Evolutionary conservation across 2,329 filamentous ascomycete genomes (phyloP).

Genomic region (Colletotrichum shisoi): DNA sequence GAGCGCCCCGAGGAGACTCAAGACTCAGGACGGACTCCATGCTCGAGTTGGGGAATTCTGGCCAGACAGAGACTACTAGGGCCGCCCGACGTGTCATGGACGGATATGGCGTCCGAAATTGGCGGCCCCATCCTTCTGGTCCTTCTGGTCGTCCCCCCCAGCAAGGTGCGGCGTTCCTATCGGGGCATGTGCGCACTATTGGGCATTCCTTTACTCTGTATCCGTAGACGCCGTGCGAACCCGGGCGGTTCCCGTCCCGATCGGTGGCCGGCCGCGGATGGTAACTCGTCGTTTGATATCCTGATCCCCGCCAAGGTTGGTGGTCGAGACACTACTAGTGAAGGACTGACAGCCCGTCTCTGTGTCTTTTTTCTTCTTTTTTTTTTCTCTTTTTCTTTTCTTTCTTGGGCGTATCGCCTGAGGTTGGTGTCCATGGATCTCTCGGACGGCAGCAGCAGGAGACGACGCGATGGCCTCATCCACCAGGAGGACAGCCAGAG

Average conservation of each 20-base stretch:
- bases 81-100: constrained; percentile 4
- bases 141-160: neutral
- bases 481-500: too few species aligned
- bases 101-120: constrained; percentile 30
- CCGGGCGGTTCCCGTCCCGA: constrained; percentile 22
- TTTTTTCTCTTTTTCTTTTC: too few species aligned
- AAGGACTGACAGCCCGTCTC: neutral
- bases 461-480: constrained; percentile 12
- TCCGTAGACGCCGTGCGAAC: constrained; percentile 29
- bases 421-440: neutral
- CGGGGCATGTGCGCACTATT: constrained; percentile 21
- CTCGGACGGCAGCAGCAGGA: neutral
- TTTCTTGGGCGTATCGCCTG: neutral
- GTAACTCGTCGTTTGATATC: neutral
- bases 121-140: constrained; percentile 24
- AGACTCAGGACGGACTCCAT: too few species aligned
- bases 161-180: constrained; percentile 23
- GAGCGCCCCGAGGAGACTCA: neutral
- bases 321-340: neutral
- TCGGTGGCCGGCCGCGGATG: constrained; percentile 26
- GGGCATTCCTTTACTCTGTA: neutral
- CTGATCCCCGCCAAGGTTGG: constrained; percentile 24
- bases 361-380: too few species aligned
- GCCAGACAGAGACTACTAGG: constrained; percentile 3
- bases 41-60: neutral